Percentiles rank a stretch among this genome's conserved stretches.
These are phyloP conservation scores for Botrytis fragariae DNA, from an alignment of 2,329 filamentous ascomycete species.

Conservation along the genomic window DNA sequence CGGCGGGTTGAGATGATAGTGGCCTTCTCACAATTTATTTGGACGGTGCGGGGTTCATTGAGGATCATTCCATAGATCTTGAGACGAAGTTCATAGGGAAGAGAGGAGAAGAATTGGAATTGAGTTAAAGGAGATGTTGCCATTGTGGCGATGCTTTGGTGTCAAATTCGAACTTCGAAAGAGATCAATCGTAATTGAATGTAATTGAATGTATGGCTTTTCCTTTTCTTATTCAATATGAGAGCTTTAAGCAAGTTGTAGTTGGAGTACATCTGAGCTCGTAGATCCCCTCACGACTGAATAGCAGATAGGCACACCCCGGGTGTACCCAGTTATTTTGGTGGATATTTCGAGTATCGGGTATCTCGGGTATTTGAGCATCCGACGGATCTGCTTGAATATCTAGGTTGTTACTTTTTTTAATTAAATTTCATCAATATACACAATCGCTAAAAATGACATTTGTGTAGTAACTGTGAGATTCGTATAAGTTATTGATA, in stretches of 20 bases:
- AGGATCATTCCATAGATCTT: constrained; percentile 32
- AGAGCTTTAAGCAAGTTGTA: background rate
- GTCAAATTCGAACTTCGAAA: background rate
- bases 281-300: background rate
- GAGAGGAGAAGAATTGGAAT: constrained; percentile 33
- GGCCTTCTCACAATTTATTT: constrained; percentile 27
- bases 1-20: background rate
- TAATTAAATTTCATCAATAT: background rate
- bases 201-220: background rate
- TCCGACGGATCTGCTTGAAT: no score
- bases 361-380: no score
- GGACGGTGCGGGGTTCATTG: constrained; percentile 25
- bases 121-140: constrained; percentile 14
- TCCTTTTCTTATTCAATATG: background rate
- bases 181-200: no score
- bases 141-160: background rate
- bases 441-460: background rate
- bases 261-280: background rate
- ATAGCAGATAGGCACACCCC: background rate
- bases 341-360: background rate
- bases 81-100: constrained; percentile 35
- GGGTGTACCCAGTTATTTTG: background rate
- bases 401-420: background rate
- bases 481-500: background rate
- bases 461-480: background rate